These are phyloP conservation scores for Dryas integrifolia DNA, from an alignment of 331 rosid genomes.

Conservation along the genomic window DNA sequence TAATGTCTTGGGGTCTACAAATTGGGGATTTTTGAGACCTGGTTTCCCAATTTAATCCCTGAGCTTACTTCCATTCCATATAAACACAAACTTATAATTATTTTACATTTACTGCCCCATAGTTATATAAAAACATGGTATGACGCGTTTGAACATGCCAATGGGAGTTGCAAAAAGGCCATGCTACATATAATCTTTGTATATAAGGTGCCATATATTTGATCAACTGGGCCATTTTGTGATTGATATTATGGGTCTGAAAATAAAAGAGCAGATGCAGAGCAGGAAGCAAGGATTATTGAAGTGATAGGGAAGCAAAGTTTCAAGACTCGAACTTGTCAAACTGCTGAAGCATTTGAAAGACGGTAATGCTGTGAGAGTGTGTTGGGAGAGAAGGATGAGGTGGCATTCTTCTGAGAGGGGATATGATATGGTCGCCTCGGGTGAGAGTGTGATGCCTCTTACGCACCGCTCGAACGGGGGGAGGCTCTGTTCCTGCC, in stretches of 20 bases:
- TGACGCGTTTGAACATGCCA: neutral
- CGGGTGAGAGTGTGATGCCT: slow-evolving; percentile 80
- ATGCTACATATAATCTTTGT: slow-evolving; percentile 20
- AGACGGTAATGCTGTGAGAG: slow-evolving; percentile 59
- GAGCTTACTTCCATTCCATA: no score
- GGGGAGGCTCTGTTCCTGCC: slow-evolving; percentile 29
- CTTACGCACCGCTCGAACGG: slow-evolving; percentile 63
- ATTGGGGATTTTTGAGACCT: no score
- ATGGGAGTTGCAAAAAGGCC: neutral
- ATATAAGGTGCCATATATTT: slow-evolving; percentile 23
- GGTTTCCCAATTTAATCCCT: no score
- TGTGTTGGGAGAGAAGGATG: slow-evolving; percentile 44
- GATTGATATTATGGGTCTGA: no score
- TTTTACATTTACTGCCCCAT: no score
- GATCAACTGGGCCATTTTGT: neutral
- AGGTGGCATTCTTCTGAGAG: slow-evolving; percentile 56
- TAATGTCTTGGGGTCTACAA: no score
- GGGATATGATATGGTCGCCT: slow-evolving; percentile 52
- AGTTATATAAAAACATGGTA: no score
- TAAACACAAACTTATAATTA: no score
- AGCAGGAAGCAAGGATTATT: no score
- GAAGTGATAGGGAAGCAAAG: no score
- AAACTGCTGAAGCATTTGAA: slow-evolving; percentile 78
- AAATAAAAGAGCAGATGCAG: no score
- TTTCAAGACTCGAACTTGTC: slow-evolving; percentile 64